A percentile compares a stretch with the other conserved stretches of the same genome.
phyloP scores from a whole-genome alignment of 495 filamentous ascomycete species.

The Podospora pseudoanserina region DNA sequence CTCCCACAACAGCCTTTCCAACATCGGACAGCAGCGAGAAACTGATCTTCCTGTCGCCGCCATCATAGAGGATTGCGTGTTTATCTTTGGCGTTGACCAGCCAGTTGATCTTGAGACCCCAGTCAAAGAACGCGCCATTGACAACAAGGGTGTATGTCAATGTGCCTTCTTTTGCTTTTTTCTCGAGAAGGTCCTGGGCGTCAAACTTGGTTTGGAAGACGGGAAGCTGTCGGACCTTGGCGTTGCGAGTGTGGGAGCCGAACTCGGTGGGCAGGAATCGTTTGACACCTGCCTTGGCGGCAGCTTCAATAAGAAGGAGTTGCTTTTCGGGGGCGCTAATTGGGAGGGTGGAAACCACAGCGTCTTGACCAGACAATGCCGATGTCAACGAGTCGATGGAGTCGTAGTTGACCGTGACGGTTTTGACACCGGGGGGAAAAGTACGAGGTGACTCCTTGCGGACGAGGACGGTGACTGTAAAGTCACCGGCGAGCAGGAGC shows the following conservation, averaged over 20 bases:
- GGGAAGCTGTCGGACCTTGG: conserved; percentile 34
- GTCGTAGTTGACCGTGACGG: conserved; percentile 50
- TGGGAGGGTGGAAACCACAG: conserved; percentile 49
- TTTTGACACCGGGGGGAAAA: conserved; percentile 37
- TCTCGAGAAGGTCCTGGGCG: conserved; percentile 38
- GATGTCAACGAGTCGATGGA: conserved; percentile 48
- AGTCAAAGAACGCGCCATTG: conserved; percentile 43
- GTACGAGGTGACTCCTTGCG: conserved; percentile 39
- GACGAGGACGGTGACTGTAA: conserved; percentile 54
- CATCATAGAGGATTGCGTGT: conserved; percentile 42
- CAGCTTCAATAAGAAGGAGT: conserved; percentile 53
- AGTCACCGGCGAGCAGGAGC: conserved; percentile 45
- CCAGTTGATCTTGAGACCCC: conserved; percentile 34
- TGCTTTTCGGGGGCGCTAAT: conserved; percentile 37
- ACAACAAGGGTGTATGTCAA: conserved; percentile 46
- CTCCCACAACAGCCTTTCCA: conserved; percentile 40
- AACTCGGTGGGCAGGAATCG: conserved; percentile 51
- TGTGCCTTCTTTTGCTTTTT: conserved; percentile 27
- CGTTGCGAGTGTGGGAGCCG: conserved; percentile 38
- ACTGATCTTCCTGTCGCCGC: conserved; percentile 43
- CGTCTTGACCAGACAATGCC: conserved; percentile 51
- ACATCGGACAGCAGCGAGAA: conserved; percentile 37
- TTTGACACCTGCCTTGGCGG: conserved; percentile 47
- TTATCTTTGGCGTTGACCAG: conserved; percentile 37
- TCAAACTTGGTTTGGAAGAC: conserved; percentile 43